Conservation (phyloP, 2,329 filamentous ascomycete species). For the Fusarium nisikadoi region DNA sequence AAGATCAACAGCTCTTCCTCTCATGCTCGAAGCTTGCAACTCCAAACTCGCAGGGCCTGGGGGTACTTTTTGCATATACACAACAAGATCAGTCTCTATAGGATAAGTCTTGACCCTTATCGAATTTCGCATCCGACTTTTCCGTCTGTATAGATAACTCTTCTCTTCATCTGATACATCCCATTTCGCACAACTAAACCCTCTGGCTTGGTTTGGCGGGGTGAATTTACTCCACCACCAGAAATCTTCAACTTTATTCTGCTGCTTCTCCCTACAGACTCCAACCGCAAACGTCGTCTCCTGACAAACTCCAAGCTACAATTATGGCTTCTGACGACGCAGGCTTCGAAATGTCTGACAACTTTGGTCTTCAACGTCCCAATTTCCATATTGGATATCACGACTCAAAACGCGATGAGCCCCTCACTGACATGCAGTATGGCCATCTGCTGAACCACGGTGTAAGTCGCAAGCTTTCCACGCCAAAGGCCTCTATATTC, state of each 20-base stretch:
- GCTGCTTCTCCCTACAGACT: not conserved
- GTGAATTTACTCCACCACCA: conserved; percentile 44
- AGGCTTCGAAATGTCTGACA: conserved; percentile 42
- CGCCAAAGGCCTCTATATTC: not conserved
- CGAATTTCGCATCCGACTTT: not conserved
- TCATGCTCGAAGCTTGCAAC: not conserved
- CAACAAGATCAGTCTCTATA: too few species aligned
- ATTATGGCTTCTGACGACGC: conserved; percentile 41
- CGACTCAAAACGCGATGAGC: conserved; percentile 69
- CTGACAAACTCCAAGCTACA: not conserved
- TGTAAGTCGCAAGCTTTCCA: conserved; percentile 59
- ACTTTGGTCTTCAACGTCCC: conserved; percentile 49
- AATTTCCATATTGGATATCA: conserved; percentile 79
- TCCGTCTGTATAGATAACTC: not conserved
- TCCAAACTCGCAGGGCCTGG: not conserved
- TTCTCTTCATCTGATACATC: not conserved
- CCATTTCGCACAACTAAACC: conserved; percentile 25
- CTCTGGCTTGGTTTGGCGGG: conserved; percentile 36
- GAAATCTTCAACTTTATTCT: conserved; percentile 42
- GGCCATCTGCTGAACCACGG: conserved; percentile 74
- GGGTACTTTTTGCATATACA: not conserved
- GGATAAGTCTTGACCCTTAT: too few species aligned
- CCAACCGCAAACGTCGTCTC: conserved; percentile 5
- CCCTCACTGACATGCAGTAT: conserved; percentile 72
- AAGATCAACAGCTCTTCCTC: conserved; percentile 15